Conservation (phyloP, 257 asterid species). For the Nicotiana knightiana region DNA sequence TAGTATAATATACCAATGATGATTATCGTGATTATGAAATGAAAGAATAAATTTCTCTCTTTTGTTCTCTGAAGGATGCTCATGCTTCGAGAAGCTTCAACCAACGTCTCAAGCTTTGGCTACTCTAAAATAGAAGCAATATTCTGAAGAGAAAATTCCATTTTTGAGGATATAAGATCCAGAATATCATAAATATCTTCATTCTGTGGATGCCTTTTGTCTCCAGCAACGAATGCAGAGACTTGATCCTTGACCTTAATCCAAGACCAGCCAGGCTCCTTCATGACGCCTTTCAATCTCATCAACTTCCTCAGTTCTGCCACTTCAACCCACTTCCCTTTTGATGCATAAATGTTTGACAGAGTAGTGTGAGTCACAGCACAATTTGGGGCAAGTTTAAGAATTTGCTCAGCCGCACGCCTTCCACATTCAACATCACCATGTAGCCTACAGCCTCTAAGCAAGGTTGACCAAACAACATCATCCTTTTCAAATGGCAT, state of each 20-base stretch:
- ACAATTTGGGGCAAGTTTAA: constrained; percentile 61
- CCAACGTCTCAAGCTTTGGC: background rate
- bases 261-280: constrained; percentile 98
- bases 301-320: constrained; percentile 71
- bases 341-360: constrained; percentile 73
- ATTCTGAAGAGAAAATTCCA: constrained; percentile 28
- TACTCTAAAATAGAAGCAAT: constrained; percentile 17
- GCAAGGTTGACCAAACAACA: constrained; percentile 82
- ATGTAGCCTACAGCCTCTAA: constrained; percentile 68
- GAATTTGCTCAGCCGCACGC: constrained; percentile 60
- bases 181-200: constrained; percentile 48
- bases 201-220: constrained; percentile 44
- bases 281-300: constrained; percentile 70
- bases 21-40: background rate
- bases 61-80: background rate
- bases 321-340: constrained; percentile 72
- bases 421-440: constrained; percentile 71
- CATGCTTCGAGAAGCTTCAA: background rate
- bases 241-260: constrained; percentile 53
- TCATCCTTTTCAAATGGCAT: constrained; percentile 73
- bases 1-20: background rate
- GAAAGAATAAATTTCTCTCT: background rate
- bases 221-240: constrained; percentile 64
- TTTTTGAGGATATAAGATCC: constrained; percentile 40
- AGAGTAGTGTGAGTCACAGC: constrained; percentile 72